phyloP scores from a whole-genome alignment of 345 rosid species.

The Gossypium rotundifolium region DNA sequence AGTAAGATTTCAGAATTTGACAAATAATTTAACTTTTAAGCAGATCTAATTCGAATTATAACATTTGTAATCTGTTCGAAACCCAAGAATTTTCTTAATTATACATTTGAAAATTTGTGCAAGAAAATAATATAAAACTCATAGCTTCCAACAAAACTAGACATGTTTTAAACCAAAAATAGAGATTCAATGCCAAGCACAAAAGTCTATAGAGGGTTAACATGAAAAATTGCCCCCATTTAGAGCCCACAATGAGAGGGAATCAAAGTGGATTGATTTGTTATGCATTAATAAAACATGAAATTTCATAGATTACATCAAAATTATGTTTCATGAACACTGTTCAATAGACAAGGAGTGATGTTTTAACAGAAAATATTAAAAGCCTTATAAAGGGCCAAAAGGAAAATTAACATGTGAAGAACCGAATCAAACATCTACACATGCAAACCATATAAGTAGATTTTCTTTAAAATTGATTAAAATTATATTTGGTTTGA shows the following conservation, averaged over 20 bases:
- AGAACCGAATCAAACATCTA: not conserved
- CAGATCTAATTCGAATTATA: too few species aligned
- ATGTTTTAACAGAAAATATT: not conserved
- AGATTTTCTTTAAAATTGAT: not conserved
- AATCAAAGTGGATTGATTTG: not conserved
- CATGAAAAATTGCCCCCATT: not conserved
- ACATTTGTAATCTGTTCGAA: too few species aligned
- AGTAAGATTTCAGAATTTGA: too few species aligned
- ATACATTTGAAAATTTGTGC: too few species aligned
- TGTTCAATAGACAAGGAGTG: not conserved
- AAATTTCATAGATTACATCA: not conserved
- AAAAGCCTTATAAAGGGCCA: not conserved
- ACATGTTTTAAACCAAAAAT: not conserved
- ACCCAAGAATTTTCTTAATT: too few species aligned
- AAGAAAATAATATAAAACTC: too few species aligned
- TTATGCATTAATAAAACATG: not conserved
- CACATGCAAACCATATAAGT: not conserved
- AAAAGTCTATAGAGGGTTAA: not conserved
- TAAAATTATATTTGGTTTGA: too few species aligned
- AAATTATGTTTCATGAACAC: not conserved
- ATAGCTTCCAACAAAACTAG: not conserved
- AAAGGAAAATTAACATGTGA: not conserved
- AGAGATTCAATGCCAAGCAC: not conserved
- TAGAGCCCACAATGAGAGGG: not conserved
- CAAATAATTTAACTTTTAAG: too few species aligned